Base-by-base conservation (phyloP, 139 green algal genomes). In the Closterium sp. region DNA sequence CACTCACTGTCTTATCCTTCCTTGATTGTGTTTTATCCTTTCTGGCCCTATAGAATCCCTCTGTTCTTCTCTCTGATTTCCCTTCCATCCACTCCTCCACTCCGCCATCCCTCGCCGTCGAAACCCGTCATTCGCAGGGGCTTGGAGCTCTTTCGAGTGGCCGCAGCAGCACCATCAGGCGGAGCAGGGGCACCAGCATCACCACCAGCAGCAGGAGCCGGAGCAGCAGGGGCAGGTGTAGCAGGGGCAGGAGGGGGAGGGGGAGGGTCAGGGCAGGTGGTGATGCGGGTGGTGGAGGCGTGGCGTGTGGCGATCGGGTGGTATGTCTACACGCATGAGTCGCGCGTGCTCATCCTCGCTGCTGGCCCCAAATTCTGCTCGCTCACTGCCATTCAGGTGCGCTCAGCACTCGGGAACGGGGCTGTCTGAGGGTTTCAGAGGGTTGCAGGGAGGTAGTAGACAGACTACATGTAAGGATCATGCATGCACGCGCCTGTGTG, bases 261-360 rank as follows among this genome's bases (percentile, higher is more conserved):
- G 50, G 50, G 50, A 0, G 50, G 50, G 50, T 73, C 50, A 73
- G 50, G 50, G 9, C 50, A 70, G 84, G 93, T 42, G 34, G 89
- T 90, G 30, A 30, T 95, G n/a, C 31, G 89, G 89, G 38, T 96
- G 70, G 86, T 94, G 89, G 89, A 95, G 21, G 38, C 85, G 11
- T 95, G 95, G 79, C 84, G 86, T 4, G 29, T 73, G 29, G 28
- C 34, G 10, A 79, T 95, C 24, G 34, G n/a, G 28, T 95, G 93
- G 93, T 95, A 94, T 32, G 90, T 92, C 1, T 95, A 96, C 88
- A 95, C 92, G 13, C 92, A 95, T 29, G 93, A 95, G 31, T 95
- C 85, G 6, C 90, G 93, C 0, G 29, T 95, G 27, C 27, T 95
- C 11, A 31, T 95, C 34, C 73, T 95, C 30, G 93, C 93, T 27